Evolutionary conservation across 2,329 filamentous ascomycete species (phyloP).

Genomic region (Aureobasidium sp.): DNA sequence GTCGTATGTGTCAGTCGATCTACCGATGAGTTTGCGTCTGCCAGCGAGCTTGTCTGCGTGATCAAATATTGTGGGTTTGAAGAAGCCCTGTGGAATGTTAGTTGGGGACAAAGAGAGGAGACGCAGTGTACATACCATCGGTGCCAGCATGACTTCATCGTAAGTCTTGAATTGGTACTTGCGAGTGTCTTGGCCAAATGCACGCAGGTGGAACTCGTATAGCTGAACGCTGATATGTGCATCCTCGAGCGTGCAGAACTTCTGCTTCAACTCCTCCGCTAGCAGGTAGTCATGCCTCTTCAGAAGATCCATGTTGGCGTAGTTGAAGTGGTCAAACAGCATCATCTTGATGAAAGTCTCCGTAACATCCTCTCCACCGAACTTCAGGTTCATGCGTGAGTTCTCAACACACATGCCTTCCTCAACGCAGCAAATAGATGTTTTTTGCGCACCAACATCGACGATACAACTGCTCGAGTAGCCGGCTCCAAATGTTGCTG

Average conservation of each 20-base stretch:
- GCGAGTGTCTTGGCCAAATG: conserved; percentile 76
- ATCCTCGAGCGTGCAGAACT: conserved; percentile 85
- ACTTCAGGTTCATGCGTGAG: conserved; percentile 91
- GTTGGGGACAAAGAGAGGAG: not conserved
- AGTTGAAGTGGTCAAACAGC: conserved; percentile 92
- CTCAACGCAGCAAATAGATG: conserved; percentile 91
- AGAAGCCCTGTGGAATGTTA: conserved; percentile 55
- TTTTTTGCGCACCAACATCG: conserved; percentile 95
- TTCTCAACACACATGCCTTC: conserved; percentile 93
- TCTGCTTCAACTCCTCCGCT: conserved; percentile 91
- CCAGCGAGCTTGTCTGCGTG: conserved; percentile 69
- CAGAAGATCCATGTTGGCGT: conserved; percentile 85
- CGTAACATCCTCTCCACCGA: conserved; percentile 84
- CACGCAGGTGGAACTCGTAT: conserved; percentile 83
- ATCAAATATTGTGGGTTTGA: conserved; percentile 81
- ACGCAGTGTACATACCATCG: conserved; percentile 48
- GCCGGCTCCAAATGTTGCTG: conserved; percentile 88
- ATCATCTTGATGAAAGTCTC: conserved; percentile 97
- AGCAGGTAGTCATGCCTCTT: conserved; percentile 86
- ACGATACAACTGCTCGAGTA: conserved; percentile 93
- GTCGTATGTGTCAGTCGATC: conserved; percentile 91
- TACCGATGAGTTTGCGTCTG: conserved; percentile 71
- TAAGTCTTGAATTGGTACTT: conserved; percentile 97
- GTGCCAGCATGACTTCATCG: conserved; percentile 88
- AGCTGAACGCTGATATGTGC: conserved; percentile 81